phyloP scores from a whole-genome alignment of 129 eudicot genomes.

The Smallanthus sonchifolius region DNA sequence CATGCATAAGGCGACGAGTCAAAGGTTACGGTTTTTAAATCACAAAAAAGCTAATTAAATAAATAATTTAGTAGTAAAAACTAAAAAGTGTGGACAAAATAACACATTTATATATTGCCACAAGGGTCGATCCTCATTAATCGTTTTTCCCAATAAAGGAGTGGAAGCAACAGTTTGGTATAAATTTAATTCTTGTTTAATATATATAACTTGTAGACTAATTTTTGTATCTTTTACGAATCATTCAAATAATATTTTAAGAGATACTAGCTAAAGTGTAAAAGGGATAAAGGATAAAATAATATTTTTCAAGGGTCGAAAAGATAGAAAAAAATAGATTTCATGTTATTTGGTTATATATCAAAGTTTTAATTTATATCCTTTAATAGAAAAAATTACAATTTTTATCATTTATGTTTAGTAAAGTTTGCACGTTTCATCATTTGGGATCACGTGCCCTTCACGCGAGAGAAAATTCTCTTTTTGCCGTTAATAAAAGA shows the following conservation, averaged over 20 bases:
- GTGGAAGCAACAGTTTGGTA: constrained; percentile 4
- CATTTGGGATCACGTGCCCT: too few species aligned
- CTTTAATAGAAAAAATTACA: too few species aligned
- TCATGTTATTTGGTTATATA: too few species aligned
- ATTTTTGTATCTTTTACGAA: not conserved
- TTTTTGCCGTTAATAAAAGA: too few species aligned
- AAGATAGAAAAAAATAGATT: too few species aligned
- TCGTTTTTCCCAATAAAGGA: constrained; percentile 26
- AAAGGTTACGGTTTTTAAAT: constrained; percentile 26
- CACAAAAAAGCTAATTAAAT: not conserved
- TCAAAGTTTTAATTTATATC: too few species aligned
- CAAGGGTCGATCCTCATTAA: constrained; percentile 27
- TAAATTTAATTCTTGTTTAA: not conserved
- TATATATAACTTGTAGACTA: not conserved
- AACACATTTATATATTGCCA: constrained; percentile 8
- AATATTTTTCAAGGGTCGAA: not conserved
- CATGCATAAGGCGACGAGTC: constrained; percentile 38
- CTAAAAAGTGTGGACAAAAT: constrained; percentile 25
- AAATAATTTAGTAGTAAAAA: not conserved
- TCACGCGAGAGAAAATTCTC: too few species aligned
- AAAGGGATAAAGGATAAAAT: not conserved
- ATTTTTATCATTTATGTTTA: too few species aligned
- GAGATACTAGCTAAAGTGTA: not conserved
- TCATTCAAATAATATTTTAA: not conserved
- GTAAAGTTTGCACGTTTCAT: too few species aligned